Conservation (phyloP, 768 basidiomycete genomes). For the Tephrocybe sp. region DNA sequence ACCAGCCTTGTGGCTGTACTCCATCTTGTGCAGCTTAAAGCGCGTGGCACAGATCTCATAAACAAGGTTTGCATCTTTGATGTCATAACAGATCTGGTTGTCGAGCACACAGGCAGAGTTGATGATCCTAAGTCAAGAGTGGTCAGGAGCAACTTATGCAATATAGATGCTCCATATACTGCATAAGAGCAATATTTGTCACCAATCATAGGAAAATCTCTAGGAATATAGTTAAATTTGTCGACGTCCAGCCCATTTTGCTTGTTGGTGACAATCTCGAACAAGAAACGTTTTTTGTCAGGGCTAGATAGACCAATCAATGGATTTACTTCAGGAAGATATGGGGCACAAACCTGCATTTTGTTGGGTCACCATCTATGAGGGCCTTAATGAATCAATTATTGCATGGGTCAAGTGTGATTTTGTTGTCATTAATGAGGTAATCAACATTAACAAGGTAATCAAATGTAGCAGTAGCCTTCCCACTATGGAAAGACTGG, state of each 20-base stretch:
- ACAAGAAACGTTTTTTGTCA: constrained; percentile 69
- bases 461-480: too few species aligned
- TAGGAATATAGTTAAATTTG: constrained; percentile 86
- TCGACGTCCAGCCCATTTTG: constrained; percentile 85
- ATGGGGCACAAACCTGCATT: constrained; percentile 53
- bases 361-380: constrained; percentile 59
- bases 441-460: too few species aligned
- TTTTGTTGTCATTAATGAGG: constrained; percentile 55
- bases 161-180: too few species aligned
- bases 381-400: constrained; percentile 71
- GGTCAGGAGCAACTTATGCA: too few species aligned
- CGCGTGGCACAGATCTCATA: constrained; percentile 74
- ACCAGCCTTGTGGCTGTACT: constrained; percentile 85
- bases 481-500: too few species aligned
- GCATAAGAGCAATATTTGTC: constrained; percentile 51
- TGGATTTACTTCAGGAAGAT: background rate
- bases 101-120: constrained; percentile 74
- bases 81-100: constrained; percentile 75
- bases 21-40: constrained; percentile 77
- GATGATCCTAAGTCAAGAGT: constrained; percentile 70
- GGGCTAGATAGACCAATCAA: constrained; percentile 21
- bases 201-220: constrained; percentile 74
- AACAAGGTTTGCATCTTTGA: constrained; percentile 78
- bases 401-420: constrained; percentile 50
- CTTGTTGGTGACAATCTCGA: constrained; percentile 84